A percentile compares a stretch with the other conserved stretches of the same genome.
Evolutionary conservation across 1,139 yeast species (phyloP).

Genomic region (Nakaseomyces bracarensis): DNA sequence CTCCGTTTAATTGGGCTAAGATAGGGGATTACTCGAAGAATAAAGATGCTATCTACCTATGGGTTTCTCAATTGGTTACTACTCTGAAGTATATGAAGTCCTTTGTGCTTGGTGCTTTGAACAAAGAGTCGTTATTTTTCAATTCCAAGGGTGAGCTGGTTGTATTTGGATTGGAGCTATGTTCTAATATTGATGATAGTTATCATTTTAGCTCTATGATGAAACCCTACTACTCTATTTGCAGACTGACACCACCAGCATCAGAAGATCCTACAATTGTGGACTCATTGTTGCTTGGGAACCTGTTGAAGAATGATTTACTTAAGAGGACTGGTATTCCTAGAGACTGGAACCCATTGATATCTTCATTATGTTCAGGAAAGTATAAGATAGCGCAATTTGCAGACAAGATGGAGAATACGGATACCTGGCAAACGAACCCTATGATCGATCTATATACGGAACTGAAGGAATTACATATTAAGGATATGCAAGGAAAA

Average conservation of each 20-base stretch:
- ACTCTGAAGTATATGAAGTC: slow-evolving; percentile 56
- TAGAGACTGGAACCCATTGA: slow-evolving; percentile 17
- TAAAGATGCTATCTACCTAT: slow-evolving; percentile 44
- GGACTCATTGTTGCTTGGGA: slow-evolving; percentile 61
- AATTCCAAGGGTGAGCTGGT: slow-evolving; percentile 75
- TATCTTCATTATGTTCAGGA: slow-evolving; percentile 17
- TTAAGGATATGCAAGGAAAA: slow-evolving; percentile 24
- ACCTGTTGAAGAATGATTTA: slow-evolving; percentile 45
- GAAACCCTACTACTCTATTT: slow-evolving; percentile 39
- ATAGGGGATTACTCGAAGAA: slow-evolving; percentile 13
- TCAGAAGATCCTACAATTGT: slow-evolving; percentile 36
- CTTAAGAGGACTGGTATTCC: slow-evolving; percentile 30
- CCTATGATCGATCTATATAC: slow-evolving; percentile 20
- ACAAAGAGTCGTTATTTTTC: slow-evolving; percentile 51
- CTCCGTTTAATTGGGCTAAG: slow-evolving; percentile 41
- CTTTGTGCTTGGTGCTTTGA: slow-evolving; percentile 59
- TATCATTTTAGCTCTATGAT: slow-evolving; percentile 22
- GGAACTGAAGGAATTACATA: slow-evolving; percentile 27
- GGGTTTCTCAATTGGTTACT: slow-evolving; percentile 48
- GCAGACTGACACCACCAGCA: slow-evolving; percentile 17
- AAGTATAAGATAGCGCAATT: slow-evolving; percentile 16
- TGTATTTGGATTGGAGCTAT: slow-evolving; percentile 72
- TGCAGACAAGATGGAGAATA: slow-evolving; percentile 12
- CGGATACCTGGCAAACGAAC: slow-evolving; percentile 18
- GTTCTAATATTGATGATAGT: slow-evolving; percentile 35